Evolutionary conservation across 345 rosid genomes (phyloP).

Genomic region (Sonneratia alba): DNA sequence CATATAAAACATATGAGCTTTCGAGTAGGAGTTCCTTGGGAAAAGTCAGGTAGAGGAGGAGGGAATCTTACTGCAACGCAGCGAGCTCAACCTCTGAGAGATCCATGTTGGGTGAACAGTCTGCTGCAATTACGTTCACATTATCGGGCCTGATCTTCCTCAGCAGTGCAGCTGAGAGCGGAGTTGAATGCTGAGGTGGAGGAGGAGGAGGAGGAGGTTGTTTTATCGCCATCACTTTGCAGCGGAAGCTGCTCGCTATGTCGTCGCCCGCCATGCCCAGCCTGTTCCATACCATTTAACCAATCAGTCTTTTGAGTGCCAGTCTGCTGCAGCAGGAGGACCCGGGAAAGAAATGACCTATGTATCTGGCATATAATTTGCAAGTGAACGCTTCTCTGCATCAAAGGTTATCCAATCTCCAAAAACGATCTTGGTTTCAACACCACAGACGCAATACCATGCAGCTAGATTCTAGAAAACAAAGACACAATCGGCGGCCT

Average conservation of each 20-base stretch:
- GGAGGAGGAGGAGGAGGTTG: slow-evolving; percentile 15
- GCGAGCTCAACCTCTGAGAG: slow-evolving; percentile 27
- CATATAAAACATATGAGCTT: too few species aligned
- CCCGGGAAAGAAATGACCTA: not conserved
- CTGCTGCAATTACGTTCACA: slow-evolving; percentile 1
- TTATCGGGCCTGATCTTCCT: slow-evolving; percentile 5
- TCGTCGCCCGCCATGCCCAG: slow-evolving; percentile 23
- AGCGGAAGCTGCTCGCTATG: slow-evolving; percentile 23
- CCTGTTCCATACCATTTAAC: slow-evolving; percentile 13
- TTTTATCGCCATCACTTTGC: slow-evolving; percentile 35
- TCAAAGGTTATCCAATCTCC: too few species aligned
- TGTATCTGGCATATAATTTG: too few species aligned
- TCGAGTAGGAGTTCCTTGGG: not conserved
- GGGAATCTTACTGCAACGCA: slow-evolving; percentile 19
- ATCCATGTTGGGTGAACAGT: slow-evolving; percentile 23
- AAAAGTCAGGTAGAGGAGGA: not conserved
- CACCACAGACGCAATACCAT: too few species aligned
- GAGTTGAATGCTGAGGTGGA: not conserved
- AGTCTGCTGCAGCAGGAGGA: not conserved
- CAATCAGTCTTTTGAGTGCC: not conserved
- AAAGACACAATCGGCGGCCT: too few species aligned
- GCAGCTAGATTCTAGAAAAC: too few species aligned
- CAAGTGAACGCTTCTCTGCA: too few species aligned
- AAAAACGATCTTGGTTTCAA: too few species aligned
- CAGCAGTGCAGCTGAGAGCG: not conserved